A percentile compares a stretch with the other conserved stretches of the same genome.
Evolutionary conservation across 2,329 filamentous ascomycete species (phyloP).

Genomic region (Exophiala lecanii-corni): DNA sequence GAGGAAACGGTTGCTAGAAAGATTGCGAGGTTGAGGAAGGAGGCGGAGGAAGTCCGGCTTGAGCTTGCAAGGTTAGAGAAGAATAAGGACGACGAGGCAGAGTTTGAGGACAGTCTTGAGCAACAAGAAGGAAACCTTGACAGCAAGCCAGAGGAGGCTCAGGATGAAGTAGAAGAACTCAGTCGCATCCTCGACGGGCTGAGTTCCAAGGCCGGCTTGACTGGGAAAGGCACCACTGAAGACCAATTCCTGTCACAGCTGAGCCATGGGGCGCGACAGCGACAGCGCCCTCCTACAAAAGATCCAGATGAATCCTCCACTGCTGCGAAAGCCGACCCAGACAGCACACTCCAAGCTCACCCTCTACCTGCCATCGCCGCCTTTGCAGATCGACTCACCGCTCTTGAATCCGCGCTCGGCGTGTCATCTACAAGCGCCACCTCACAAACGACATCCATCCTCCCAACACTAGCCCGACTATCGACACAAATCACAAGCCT

Average conservation of each 20-base stretch:
- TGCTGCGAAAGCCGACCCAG: neutral
- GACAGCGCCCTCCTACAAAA: neutral
- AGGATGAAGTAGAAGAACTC: slow-evolving; percentile 59
- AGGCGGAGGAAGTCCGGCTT: slow-evolving; percentile 69
- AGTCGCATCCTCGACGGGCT: slow-evolving; percentile 62
- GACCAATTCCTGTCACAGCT: slow-evolving; percentile 22
- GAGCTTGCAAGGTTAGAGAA: slow-evolving; percentile 44
- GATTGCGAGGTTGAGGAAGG: slow-evolving; percentile 74
- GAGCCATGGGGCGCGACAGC: slow-evolving; percentile 5
- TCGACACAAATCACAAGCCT: slow-evolving; percentile 76
- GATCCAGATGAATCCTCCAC: neutral
- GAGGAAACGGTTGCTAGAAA: slow-evolving; percentile 72
- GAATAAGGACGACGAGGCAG: slow-evolving; percentile 44
- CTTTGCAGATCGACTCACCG: slow-evolving; percentile 75
- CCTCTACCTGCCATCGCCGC: slow-evolving; percentile 74
- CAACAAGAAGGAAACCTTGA: slow-evolving; percentile 40
- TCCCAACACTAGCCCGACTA: slow-evolving; percentile 75
- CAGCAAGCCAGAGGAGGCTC: slow-evolving; percentile 35
- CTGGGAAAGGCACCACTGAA: slow-evolving; percentile 11
- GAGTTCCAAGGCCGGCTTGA: slow-evolving; percentile 12
- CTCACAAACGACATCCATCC: slow-evolving; percentile 55
- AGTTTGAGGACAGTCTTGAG: slow-evolving; percentile 23
- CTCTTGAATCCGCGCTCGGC: slow-evolving; percentile 77
- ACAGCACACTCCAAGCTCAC: slow-evolving; percentile 30
- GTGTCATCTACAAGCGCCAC: slow-evolving; percentile 63